Base-by-base conservation (phyloP, 805 yeast genomes). In the Candida manassasensis region DNA sequence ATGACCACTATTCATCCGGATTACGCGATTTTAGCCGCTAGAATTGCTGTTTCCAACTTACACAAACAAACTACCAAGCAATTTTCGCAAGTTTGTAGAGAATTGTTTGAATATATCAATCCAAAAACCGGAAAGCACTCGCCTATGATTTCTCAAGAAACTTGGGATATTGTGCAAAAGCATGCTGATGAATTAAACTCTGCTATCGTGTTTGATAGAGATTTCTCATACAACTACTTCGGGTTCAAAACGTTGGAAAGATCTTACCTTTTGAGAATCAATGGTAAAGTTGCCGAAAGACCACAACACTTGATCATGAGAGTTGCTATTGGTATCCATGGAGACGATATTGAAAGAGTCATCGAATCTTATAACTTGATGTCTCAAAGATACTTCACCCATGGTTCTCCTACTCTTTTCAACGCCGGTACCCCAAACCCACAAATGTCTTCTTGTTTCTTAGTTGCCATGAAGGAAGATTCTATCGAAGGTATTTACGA, bases 1-100 rank as follows among this genome's bases (percentile, higher is more conserved):
- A 86, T 93, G 96, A 88, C 97, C 40, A 90, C 97, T 9, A 77
- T 85, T 43, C 97, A 90, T 61, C 97, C 97, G n/a, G 97, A 93
- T 65, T 89, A 90, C 52, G 96, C 97, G 18, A 79, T 81, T 28
- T 72, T 88, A 50, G 97, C 97, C 36, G 97, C 97, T 22, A 81
- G 98, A 67, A 83, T 90, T 42, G 97, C 97, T 14, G 81, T 93
- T 37, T 85, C 96, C 27, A 87, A 87, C 60, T 72, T 93, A 55
- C 97, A 90, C 69, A 89, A 89, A 65, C 95, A 88, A 66, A 89
- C 97, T 35, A 84, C 87, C 41, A 84, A 84, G 61, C 83, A 73
- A 53, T 90, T 84, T 51, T 81, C 94, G 26, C 79, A 78, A 49
- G 95, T 87, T 32, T 66, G 84, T 37, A 73, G 73, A 41, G 81